Conservation (phyloP, 495 filamentous ascomycete species). For the Lineolata rhizophorae region DNA sequence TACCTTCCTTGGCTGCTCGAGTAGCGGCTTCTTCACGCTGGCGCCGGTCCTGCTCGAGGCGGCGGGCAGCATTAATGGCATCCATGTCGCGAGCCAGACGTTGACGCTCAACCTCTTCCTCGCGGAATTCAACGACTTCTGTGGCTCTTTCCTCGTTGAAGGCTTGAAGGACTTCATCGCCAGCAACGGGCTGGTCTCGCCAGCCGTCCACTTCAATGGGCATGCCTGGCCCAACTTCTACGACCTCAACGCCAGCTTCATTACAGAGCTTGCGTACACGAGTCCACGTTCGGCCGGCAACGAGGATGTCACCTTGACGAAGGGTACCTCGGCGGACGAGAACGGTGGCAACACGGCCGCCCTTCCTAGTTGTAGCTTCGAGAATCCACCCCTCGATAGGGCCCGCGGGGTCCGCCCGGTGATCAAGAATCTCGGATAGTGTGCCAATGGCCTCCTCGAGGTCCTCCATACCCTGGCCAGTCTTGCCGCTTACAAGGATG, state of each 20-base stretch:
- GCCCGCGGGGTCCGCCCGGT: conserved; percentile 56
- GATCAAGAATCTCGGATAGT: conserved; percentile 72
- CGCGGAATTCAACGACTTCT: conserved; percentile 53
- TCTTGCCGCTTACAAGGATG: conserved; percentile 79
- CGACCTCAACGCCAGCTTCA: conserved; percentile 53
- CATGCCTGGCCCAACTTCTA: conserved; percentile 62
- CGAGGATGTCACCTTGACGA: conserved; percentile 57
- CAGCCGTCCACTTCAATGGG: conserved; percentile 88
- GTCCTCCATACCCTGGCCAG: conserved; percentile 75
- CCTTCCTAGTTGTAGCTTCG: conserved; percentile 73
- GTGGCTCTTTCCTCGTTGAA: conserved; percentile 58
- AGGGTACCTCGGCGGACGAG: conserved; percentile 78
- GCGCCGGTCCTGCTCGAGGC: conserved; percentile 35
- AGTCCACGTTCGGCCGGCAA: conserved; percentile 71
- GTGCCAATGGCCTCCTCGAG: conserved; percentile 76
- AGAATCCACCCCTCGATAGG: conserved; percentile 83
- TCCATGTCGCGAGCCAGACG: conserved; percentile 46
- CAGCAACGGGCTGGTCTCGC: conserved; percentile 77
- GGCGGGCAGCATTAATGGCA: conserved; percentile 52
- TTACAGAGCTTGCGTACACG: conserved; percentile 64
- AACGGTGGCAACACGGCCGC: conserved; percentile 72
- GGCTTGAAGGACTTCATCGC: conserved; percentile 71
- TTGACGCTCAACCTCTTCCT: conserved; percentile 36
- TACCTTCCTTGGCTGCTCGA: conserved; percentile 11
- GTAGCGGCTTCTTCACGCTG: conserved; percentile 25